Percentiles rank a stretch among this genome's conserved stretches.
These are phyloP conservation scores for Spinacia oleracea DNA, from an alignment of 179 eudicot genomes.

Conservation along the genomic window DNA sequence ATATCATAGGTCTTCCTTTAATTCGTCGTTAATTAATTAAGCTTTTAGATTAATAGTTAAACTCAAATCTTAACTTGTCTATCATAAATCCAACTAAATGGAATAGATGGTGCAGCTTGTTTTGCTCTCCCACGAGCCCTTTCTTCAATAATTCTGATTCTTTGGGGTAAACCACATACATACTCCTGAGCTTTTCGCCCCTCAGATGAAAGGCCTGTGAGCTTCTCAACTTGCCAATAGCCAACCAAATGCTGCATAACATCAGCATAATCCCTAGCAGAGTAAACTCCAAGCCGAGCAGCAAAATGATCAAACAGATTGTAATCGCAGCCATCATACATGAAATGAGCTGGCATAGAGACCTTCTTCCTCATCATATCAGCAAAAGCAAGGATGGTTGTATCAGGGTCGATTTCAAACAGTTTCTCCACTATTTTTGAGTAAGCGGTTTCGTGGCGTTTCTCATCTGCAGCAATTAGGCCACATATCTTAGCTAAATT, in stretches of 20 bases:
- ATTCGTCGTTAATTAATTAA: too few relatives aligned
- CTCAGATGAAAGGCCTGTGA: constrained; percentile 39
- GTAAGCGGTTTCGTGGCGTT: constrained; percentile 43
- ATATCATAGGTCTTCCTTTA: too few relatives aligned
- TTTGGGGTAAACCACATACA: constrained; percentile 38
- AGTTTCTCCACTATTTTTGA: constrained; percentile 44
- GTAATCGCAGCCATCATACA: constrained; percentile 50
- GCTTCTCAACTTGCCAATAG: constrained; percentile 44
- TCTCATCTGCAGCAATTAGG: constrained; percentile 41
- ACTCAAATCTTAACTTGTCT: constrained; percentile 39
- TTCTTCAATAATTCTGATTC: constrained; percentile 45
- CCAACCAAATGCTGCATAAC: constrained; percentile 41
- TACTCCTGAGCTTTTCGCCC: constrained; percentile 42
- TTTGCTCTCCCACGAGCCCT: constrained; percentile 39
- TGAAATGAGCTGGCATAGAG: constrained; percentile 47
- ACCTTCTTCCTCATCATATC: constrained; percentile 48
- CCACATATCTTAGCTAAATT: constrained; percentile 42
- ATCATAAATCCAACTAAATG: constrained; percentile 41
- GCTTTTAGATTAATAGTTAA: too few relatives aligned
- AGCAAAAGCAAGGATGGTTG: constrained; percentile 35
- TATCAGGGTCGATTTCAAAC: constrained; percentile 39
- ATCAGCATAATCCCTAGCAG: constrained; percentile 52
- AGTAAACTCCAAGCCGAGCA: constrained; percentile 45
- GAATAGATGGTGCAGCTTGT: constrained; percentile 29
- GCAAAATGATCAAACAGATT: constrained; percentile 47